Evolutionary conservation across 345 rosid species (phyloP).

Genomic region (Gossypium bickii): DNA sequence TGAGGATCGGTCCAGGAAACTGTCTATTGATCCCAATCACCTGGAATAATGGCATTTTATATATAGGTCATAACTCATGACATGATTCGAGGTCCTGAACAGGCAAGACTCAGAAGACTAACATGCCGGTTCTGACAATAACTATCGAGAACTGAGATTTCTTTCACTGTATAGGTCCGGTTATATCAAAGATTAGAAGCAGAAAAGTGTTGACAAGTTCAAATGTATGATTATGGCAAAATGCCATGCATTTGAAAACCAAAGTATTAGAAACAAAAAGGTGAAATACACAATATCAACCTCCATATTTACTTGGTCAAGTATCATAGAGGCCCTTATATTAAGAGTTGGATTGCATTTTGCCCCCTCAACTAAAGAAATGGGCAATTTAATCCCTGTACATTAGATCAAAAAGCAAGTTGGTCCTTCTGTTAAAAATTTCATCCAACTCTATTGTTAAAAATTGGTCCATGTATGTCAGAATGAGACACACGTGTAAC

Average conservation of each 20-base stretch:
- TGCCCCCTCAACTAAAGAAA: no score
- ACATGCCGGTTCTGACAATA: background rate
- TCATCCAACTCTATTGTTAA: no score
- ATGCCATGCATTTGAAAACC: background rate
- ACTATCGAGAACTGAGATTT: background rate
- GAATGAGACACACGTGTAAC: no score
- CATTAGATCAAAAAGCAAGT: no score
- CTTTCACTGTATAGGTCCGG: background rate
- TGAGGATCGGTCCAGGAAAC: constrained; percentile 72
- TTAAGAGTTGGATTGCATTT: no score
- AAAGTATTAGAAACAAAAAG: background rate
- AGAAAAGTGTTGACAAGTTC: background rate
- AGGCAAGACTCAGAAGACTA: background rate
- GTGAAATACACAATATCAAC: background rate
- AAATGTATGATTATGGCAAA: background rate
- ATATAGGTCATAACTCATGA: background rate
- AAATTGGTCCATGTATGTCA: no score
- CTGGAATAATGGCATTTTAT: constrained; percentile 21
- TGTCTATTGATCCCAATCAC: constrained; percentile 60
- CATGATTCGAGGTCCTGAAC: background rate
- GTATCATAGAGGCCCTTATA: no score
- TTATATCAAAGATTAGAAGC: background rate
- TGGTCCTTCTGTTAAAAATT: no score
- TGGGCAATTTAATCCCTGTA: no score
- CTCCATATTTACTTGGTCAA: background rate